Base-by-base conservation (phyloP, 108 stramenopile species). In the Nitzschia palea region DNA sequence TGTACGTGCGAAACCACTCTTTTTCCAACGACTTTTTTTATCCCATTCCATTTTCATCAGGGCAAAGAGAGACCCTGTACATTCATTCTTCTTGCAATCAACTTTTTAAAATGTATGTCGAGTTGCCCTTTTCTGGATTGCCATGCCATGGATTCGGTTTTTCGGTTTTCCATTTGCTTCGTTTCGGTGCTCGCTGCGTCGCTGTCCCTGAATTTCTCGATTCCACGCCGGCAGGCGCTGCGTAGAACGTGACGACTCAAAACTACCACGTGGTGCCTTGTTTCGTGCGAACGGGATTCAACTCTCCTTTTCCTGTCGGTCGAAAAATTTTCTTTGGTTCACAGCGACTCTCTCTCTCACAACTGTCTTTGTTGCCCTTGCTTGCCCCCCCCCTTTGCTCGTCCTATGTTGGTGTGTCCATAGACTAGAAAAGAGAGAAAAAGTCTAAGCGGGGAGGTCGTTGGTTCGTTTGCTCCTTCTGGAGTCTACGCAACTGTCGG, bases 391-490 rank as follows among this genome's bases (percentile, higher is more conserved):
- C 37, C 8, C 37, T n/a, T n/a, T n/a, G n/a, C n/a, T n/a, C n/a
- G n/a, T n/a, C n/a, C n/a, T n/a, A n/a, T n/a, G n/a, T n/a, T n/a
- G n/a, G n/a, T n/a, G n/a, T n/a, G n/a, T 52, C 51, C 12, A 56
- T 40, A 60, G 59, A 60, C 35, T 1, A 42, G 23, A n/a, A 32
- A 12, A 43, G 55, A 56, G 12, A 34, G 23, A 56, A 22, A 52
- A 22, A 60, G 18, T 40, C 25, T 60, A 42, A n/a, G 22, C 40
- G 59, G 59, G 59, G 43, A 40, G 59, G 14, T 52, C 51, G 51
- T 56, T 56, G 55, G 55, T 60, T 52, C 65, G 65, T 65, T 53
- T 26, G 31, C 65, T 65, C 65, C 65, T 53, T 65, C 43, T 65
- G 65, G 65, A 65, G 65, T 53, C 42, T 53, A 50, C 65, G 65